Evolutionary conservation across 2,329 filamentous ascomycete genomes (phyloP), one percentile per base, ranked within the genome.

Genomic region (Cercospora nicotianae): DNA sequence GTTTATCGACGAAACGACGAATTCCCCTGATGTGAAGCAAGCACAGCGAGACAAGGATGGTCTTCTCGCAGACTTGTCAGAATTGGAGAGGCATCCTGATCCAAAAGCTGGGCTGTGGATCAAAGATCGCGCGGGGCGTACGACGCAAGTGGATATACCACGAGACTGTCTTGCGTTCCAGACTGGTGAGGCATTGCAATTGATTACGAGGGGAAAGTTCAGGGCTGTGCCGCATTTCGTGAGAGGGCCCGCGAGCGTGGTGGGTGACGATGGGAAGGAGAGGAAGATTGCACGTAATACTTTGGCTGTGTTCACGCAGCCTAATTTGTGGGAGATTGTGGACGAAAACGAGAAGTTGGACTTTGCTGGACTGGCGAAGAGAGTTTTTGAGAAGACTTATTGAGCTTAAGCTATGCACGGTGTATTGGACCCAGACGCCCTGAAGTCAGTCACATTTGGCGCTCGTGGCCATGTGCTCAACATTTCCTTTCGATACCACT

Each of bases 191-290:
- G 90, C 94, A 0, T 83, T 99, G 61, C 91, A 98, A 81, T 85
- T 92, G 67, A 97, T 99, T 77, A 98, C 94, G 0, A 84, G 87
- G n/a, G 95, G 95, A 9, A 89, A 87, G 76, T 97, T 99, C 83
- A 92, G 91, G 80, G 95, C 95, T 1, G 95, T 98, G 69, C 94
- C 95, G 72, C 95, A 99, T 83, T 98, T 96, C 79, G 95, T 99
- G 8, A 86, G 90, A 72, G 94, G 64, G 5, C 59, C 60, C 20
- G 58, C 42, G 13, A 60, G 94, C 0, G 89, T 91, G 4, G n/a
- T 59, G 51, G 62, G 36, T 4, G 85, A 87, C 71, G 83, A 86
- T 1, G 85, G 84, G 55, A 81, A 75, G 67, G 78, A 80, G 5
- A 79, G 68, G 5, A 79, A 78, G 63, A 80, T 84, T 33, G 83